Evolutionary conservation across 495 filamentous ascomycete genomes (phyloP).

Genomic region (Cetradonia linearis): DNA sequence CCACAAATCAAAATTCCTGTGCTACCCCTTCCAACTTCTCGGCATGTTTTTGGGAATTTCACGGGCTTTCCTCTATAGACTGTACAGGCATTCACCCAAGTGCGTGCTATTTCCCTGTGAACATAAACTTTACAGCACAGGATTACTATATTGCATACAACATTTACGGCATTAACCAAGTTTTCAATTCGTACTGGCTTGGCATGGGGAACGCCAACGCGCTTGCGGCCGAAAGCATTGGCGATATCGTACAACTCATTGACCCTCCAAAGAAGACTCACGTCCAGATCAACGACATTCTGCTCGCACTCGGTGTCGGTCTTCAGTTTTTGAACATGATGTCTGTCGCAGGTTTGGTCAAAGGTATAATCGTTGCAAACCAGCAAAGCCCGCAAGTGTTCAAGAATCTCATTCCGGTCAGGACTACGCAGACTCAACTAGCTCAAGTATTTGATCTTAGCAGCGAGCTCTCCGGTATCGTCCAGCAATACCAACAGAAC

Average conservation of each 20-base stretch:
- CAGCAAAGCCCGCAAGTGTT: conserved; percentile 4
- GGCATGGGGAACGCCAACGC: conserved; percentile 1
- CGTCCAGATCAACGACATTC: not conserved
- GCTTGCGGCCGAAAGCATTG: conserved; percentile 2
- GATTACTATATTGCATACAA: conserved; percentile 4
- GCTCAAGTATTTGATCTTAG: not conserved
- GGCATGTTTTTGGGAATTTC: not conserved
- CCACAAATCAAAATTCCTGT: not conserved
- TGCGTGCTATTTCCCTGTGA: not conserved
- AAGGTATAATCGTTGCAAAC: not conserved
- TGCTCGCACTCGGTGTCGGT: not conserved
- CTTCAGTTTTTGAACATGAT: not conserved
- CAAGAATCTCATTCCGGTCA: not conserved
- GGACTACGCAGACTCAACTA: not conserved
- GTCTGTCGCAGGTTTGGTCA: not conserved
- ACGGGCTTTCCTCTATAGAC: not conserved
- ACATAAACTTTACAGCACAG: not conserved
- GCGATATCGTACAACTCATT: not conserved
- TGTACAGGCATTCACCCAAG: conserved; percentile 1
- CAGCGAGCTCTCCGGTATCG: not conserved
- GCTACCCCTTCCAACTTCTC: not conserved
- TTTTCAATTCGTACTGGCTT: conserved; percentile 5
- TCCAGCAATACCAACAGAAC: conserved; percentile 3
- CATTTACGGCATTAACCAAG: conserved; percentile 1
- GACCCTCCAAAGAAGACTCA: not conserved